Percentiles rank a stretch among this genome's conserved stretches.
Conservation (phyloP, 1,284 basidiomycete species). For the Austropuccinia psidii region DNA sequence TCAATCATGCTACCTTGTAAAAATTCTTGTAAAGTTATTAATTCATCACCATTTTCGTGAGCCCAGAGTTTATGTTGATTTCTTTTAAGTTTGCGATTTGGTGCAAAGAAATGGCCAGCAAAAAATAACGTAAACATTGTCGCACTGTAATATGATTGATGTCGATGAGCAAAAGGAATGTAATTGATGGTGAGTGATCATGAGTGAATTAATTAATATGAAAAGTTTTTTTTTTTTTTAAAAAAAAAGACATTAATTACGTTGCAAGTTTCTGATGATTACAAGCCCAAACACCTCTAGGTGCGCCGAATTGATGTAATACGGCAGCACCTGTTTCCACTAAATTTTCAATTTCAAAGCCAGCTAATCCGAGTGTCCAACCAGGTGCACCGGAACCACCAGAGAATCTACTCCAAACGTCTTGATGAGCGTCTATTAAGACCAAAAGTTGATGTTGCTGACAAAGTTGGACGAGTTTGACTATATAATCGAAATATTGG, state of each 20-base stretch:
- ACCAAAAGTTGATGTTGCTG: slow-evolving; percentile 64
- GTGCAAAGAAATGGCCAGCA: slow-evolving; percentile 61
- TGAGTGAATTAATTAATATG: neutral
- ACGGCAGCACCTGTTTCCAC: slow-evolving; percentile 76
- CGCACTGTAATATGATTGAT: slow-evolving; percentile 39
- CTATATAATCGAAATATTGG: slow-evolving; percentile 75
- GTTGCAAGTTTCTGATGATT: slow-evolving; percentile 76
- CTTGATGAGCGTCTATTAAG: slow-evolving; percentile 58
- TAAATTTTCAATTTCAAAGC: slow-evolving; percentile 51
- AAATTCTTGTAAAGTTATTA: slow-evolving; percentile 61
- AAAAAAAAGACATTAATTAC: neutral
- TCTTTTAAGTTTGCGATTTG: slow-evolving; percentile 50
- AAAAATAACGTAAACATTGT: slow-evolving; percentile 49
- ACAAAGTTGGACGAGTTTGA: slow-evolving; percentile 40
- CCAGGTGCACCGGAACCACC: slow-evolving; percentile 60
- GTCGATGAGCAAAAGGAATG: neutral
- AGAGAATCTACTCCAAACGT: slow-evolving; percentile 85
- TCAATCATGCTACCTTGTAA: slow-evolving; percentile 74
- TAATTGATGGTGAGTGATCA: neutral
- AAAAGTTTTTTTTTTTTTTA: neutral
- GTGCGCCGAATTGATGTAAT: slow-evolving; percentile 50
- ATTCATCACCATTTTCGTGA: slow-evolving; percentile 35
- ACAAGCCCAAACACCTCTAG: slow-evolving; percentile 34
- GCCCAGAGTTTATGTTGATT: slow-evolving; percentile 38
- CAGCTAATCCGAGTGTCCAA: slow-evolving; percentile 65